Evolutionary conservation across 352 stramenopile genomes (phyloP), one percentile per base, ranked within the genome.

Genomic region (Globisporangium carolinianum): DNA sequence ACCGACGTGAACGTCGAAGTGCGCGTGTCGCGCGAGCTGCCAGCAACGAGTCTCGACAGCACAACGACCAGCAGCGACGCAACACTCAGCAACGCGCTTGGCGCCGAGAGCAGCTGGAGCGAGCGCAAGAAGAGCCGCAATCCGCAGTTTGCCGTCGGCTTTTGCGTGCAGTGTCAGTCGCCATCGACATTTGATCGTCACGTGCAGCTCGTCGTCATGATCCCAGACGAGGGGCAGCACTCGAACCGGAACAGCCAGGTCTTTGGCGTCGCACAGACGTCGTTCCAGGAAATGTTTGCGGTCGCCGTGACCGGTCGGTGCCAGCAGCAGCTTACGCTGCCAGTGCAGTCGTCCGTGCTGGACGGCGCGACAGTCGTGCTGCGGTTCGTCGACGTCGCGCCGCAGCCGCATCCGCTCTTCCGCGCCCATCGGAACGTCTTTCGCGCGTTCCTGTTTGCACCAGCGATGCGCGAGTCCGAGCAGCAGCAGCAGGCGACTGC

Each of bases 191-290:
- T 65, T 49, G 78, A 92, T 41, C 79, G 83, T 18, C 83, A 89
- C 38, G 68, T 92, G 8, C 75, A 88, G 62, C 73, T 92, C 55
- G 73, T 87, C 62, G 68, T 92, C 3, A 89, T 90, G 73, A 83
- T 92, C 48, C 79, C 79, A 5, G 83, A 92, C 38, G 83, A 92
- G 61, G 64, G 68, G n/a, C 72, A 76, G 37, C 65, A 65, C 9
- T 78, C 76, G 7, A 87, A 88, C 65, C 72, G 72, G 52, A 85
- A 82, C 59, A 72, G 74, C 36, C 76, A 87, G 55, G 60, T 86
- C 32, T 91, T 89, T 55, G 82, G 82, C 3, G 83, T 83, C 57
- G 82, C 79, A 37, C 65, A 83, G 53, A 83, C 82, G n/a, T 87
- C 82, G 0, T 91, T 91, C 61, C 82, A 89, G 47, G 77, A 91